Conservation (phyloP, 345 rosid genomes). For the Linum usitatissimum region DNA sequence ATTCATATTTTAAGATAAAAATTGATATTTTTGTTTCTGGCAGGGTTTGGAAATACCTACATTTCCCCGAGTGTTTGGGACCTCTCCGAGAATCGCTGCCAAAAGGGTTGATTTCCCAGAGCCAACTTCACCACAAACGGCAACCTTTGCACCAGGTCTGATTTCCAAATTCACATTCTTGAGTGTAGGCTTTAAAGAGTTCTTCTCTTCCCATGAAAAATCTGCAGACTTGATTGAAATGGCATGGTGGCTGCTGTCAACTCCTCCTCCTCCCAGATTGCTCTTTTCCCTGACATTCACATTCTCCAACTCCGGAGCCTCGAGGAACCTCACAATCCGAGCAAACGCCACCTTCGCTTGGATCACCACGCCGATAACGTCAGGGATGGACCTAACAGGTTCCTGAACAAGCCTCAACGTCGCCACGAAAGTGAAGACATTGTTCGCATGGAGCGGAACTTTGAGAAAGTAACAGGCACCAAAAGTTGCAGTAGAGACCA, state of each 20-base stretch:
- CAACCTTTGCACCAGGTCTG: constrained; percentile 58
- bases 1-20: neutral
- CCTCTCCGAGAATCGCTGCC: constrained; percentile 88
- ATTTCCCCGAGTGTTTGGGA: constrained; percentile 50
- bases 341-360: constrained; percentile 85
- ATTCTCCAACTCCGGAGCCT: constrained; percentile 79
- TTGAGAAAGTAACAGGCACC: constrained; percentile 69
- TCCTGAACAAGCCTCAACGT: constrained; percentile 87
- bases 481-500: constrained; percentile 83
- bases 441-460: constrained; percentile 67
- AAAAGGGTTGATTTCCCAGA: constrained; percentile 91
- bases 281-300: constrained; percentile 31
- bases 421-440: constrained; percentile 90
- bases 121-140: constrained; percentile 95
- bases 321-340: constrained; percentile 64
- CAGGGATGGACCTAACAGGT: constrained; percentile 69
- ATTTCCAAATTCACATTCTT: constrained; percentile 49
- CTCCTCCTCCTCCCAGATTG: constrained; percentile 14
- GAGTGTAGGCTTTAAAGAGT: constrained; percentile 41
- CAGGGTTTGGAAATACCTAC: constrained; percentile 28
- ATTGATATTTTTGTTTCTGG: neutral
- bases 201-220: constrained; percentile 75
- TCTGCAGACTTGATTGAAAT: constrained; percentile 45
- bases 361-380: constrained; percentile 71
- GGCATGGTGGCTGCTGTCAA: constrained; percentile 11